Base-by-base conservation (phyloP, 164 flowering plant species). In the Vitis rotundifolia region DNA sequence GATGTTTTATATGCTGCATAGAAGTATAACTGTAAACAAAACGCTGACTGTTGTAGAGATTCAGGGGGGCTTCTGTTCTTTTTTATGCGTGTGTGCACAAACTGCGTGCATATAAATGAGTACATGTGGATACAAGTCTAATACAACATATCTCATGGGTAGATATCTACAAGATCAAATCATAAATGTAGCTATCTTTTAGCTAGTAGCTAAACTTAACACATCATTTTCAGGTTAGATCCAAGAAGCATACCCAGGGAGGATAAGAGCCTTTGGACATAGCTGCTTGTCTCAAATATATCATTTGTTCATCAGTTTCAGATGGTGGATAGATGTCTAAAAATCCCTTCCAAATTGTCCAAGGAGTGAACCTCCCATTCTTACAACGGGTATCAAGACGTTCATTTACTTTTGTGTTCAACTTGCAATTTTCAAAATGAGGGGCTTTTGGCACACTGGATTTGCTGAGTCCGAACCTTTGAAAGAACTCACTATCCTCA, bases 161-260 rank as follows among this genome's bases (percentile, higher is more conserved):
- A 31, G 44, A 31, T 31, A 31, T 4, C 44, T 31, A 31, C 44
- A 31, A 31, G 5, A 31, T 31, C 7, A 31, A 6, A 31, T 31
- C 44, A 31, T 1, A 31, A 31, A 31, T 31, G 44, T 31, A 31
- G 44, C 44, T 4, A 31, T 31, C 44, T 6, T 31, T 31, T 31
- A 31, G 44, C 44, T 31, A 31, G 44, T 31, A 31, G 5, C 44
- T 31, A 31, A 31, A 6, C 9, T 49, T 18, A 11, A 19, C n/a
- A 31, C 11, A n/a, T 54, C 14, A 2, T 26, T 8, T 3, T 31
- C 9, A 11, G 54, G 28, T 53, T 49, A n/a, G 44, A 31, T 12
- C 10, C 18, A 9, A 60, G 47, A 53, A 48, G 82, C 92, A 55
- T 90, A 95, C 99, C 99, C 99, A 95, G n/a, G 98, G 96, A 79